Base-by-base conservation (phyloP, 2,329 filamentous ascomycete genomes). In the Claviceps maximensis region DNA sequence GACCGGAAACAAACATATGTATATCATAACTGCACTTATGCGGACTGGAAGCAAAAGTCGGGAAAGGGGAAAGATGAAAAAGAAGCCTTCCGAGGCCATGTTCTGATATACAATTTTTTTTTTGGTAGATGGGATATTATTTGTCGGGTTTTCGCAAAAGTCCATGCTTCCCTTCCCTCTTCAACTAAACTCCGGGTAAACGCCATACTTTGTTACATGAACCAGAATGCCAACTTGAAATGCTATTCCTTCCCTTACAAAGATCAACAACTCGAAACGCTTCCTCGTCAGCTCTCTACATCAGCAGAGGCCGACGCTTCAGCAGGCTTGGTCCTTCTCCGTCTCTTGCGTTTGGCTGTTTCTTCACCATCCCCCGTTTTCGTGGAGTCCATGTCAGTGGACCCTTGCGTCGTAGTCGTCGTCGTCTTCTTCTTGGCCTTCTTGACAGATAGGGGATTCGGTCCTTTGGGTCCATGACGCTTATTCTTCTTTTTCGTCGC, bases 361-460 rank as follows among this genome's bases (percentile, higher is more conserved):
- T 53, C 62, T 42, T 63, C 62, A 52, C 58, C 57, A 40, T 55
- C 53, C 23, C 40, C 53, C 7, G 63, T 60, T 10, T 57, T 56
- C 25, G 36, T 38, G 36, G 36, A 36, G 33, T 58, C 54, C 40
- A 65, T 70, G 40, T 66, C 61, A 29, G 57, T 58, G 5, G 54
- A 48, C 51, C 60, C 60, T 54, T 57, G 40, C 21, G 58, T 38
- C 36, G 15, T 33, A 6, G 31, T 33, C 27, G 27, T 29, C 21
- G 58, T 36, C 33, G 10, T 48, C 54, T 67, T 64, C 63, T 79
- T 80, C 71, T 84, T 86, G 29, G 77, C 59, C 69, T 87, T 88
- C 72, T 84, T 85, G 51, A 86, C 74, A 50, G 83, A 78, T 52
- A 89, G 68, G 9, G 85, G 85, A 65, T 89, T 89, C 1, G 83